Percentiles rank a stretch among this genome's conserved stretches.
Conservation (phyloP, 306 rosid species). For the Quercus cerris region DNA sequence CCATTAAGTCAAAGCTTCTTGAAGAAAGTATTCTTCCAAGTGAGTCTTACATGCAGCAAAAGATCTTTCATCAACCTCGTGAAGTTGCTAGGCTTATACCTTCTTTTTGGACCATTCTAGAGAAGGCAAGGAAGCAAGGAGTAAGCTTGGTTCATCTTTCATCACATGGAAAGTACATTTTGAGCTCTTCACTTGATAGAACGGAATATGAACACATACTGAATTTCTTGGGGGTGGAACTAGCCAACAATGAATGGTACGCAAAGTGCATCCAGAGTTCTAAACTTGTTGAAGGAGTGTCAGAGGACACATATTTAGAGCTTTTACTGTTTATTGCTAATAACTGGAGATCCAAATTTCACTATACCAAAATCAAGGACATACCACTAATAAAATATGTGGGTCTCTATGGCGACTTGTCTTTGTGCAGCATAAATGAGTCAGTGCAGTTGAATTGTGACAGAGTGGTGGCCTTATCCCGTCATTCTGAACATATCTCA, state of each 20-base stretch:
- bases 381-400: slow-evolving; percentile 51
- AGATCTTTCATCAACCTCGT: slow-evolving; percentile 55
- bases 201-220: slow-evolving; percentile 33
- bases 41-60: slow-evolving; percentile 51
- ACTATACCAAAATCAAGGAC: slow-evolving; percentile 19
- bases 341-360: slow-evolving; percentile 33
- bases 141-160: slow-evolving; percentile 44
- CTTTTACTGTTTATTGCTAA: slow-evolving; percentile 50
- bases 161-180: slow-evolving; percentile 47
- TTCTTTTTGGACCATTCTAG: slow-evolving; percentile 52
- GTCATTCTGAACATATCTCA: slow-evolving; percentile 13
- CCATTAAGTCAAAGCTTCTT: slow-evolving; percentile 40
- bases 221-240: slow-evolving; percentile 44
- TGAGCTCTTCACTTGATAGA: slow-evolving; percentile 50
- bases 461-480: slow-evolving; percentile 29
- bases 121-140: slow-evolving; percentile 31
- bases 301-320: slow-evolving; percentile 48
- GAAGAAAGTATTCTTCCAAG: slow-evolving; percentile 53
- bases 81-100: slow-evolving; percentile 63
- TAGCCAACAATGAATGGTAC: slow-evolving; percentile 55
- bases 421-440: slow-evolving; percentile 33
- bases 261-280: slow-evolving; percentile 62
- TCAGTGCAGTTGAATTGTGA: not conserved
- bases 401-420: slow-evolving; percentile 28
- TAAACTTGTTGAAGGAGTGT: slow-evolving; percentile 45